Conservation (phyloP, 148 eudicot genomes). For the Fagopyrum esculentum region DNA sequence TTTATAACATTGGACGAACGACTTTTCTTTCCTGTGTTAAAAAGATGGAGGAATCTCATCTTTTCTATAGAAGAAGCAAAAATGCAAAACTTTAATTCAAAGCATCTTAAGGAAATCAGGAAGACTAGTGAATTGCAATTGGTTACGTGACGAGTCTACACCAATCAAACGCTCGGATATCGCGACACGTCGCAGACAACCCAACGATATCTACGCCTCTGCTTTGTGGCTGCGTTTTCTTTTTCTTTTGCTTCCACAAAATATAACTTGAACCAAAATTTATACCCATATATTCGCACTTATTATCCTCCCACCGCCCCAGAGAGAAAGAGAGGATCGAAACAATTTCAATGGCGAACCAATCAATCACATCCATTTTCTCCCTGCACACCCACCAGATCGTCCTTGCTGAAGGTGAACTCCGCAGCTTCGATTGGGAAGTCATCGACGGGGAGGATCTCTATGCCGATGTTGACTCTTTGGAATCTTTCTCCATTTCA, state of each 20-base stretch:
- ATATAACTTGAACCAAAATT: not conserved
- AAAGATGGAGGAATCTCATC: too few relatives aligned
- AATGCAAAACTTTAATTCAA: not conserved
- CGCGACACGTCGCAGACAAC: slow-evolving; percentile 1
- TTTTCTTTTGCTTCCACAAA: not conserved
- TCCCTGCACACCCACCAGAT: not conserved
- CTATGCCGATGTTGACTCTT: slow-evolving; percentile 13
- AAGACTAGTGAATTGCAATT: not conserved
- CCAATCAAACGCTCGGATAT: not conserved
- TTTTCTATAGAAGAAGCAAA: too few relatives aligned
- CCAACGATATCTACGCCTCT: slow-evolving; percentile 5
- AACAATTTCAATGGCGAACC: slow-evolving; percentile 14
- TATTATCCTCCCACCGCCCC: slow-evolving; percentile 3
- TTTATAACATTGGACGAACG: too few relatives aligned
- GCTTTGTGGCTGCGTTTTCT: not conserved
- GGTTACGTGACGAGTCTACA: not conserved
- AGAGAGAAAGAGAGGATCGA: not conserved
- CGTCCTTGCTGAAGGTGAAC: slow-evolving; percentile 1
- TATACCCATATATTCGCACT: not conserved
- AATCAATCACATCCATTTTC: slow-evolving; percentile 2
- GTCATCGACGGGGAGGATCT: slow-evolving; percentile 8
- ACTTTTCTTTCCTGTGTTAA: too few relatives aligned
- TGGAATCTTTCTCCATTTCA: slow-evolving; percentile 12
- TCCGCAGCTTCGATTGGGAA: slow-evolving; percentile 8
- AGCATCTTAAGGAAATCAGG: not conserved